Conservation (phyloP, 176 grass and related monocot species). For the Carex kokanica region DNA sequence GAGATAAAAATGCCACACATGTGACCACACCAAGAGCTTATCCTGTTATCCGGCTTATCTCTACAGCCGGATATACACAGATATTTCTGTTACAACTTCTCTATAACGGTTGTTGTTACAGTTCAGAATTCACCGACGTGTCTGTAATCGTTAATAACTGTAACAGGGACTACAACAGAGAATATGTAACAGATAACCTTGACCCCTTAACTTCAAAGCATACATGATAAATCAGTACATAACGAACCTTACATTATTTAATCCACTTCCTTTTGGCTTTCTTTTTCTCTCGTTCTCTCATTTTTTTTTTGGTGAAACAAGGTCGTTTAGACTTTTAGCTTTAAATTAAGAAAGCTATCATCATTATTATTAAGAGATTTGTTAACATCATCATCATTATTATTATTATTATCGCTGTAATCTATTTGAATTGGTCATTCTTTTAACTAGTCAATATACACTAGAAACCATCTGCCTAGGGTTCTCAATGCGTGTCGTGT, state of each 20-base stretch:
- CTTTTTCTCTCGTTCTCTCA: background rate
- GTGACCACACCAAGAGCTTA: background rate
- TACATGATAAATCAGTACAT: background rate
- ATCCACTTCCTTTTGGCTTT: background rate
- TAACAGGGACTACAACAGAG: background rate
- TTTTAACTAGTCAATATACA: too few species aligned
- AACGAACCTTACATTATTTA: background rate
- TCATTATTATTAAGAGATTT: too few species aligned
- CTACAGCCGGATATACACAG: background rate
- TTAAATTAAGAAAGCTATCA: background rate
- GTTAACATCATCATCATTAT: too few species aligned
- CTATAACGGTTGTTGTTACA: background rate
- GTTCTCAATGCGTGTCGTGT: too few species aligned
- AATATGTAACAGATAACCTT: background rate
- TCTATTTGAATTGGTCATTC: too few species aligned
- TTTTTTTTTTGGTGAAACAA: background rate
- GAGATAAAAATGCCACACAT: conserved; percentile 8
- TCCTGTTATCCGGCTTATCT: background rate
- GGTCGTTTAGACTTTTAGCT: background rate
- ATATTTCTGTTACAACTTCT: background rate
- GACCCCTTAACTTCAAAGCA: background rate
- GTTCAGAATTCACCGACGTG: background rate
- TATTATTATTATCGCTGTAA: too few species aligned
- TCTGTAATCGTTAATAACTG: background rate
- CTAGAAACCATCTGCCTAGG: too few species aligned